Evolutionary conservation across 441 rosid genomes (phyloP).

Genomic region (Capsella rubella): DNA sequence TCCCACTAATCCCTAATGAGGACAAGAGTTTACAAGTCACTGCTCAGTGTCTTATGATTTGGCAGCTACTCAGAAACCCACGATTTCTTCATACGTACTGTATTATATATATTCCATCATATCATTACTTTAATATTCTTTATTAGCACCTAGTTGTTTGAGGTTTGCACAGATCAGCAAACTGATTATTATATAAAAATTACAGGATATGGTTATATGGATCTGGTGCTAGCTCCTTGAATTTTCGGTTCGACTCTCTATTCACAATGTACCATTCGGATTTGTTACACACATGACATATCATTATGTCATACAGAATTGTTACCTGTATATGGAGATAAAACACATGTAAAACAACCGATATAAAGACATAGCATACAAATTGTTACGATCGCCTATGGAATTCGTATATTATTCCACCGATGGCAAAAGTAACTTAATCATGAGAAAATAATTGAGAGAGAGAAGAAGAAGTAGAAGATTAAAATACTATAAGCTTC

Average conservation of each 20-base stretch:
- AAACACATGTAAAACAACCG: no score
- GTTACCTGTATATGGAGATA: not conserved
- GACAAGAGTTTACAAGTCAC: slow-evolving; percentile 74
- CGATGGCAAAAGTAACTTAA: slow-evolving; percentile 33
- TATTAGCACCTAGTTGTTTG: slow-evolving; percentile 20
- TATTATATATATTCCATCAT: not conserved
- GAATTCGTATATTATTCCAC: slow-evolving; percentile 30
- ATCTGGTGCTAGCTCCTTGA: not conserved
- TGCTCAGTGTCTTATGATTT: slow-evolving; percentile 48
- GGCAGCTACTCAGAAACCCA: slow-evolving; percentile 68
- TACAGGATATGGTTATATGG: slow-evolving; percentile 20
- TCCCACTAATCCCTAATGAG: slow-evolving; percentile 61
- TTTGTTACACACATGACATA: not conserved
- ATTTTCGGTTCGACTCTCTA: not conserved
- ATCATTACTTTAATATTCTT: slow-evolving; percentile 26
- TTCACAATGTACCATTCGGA: not conserved
- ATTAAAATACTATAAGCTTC: slow-evolving; percentile 38
- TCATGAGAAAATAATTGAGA: slow-evolving; percentile 45
- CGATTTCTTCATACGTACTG: slow-evolving; percentile 44
- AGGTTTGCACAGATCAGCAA: slow-evolving; percentile 35
- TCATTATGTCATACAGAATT: not conserved
- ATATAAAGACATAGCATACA: not conserved
- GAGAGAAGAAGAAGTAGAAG: not conserved
- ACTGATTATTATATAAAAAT: not conserved
- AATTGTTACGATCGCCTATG: not conserved